Evolutionary conservation across 768 basidiomycete genomes (phyloP), one percentile per base, ranked within the genome.

Genomic region (Fomitopsis serialis): DNA sequence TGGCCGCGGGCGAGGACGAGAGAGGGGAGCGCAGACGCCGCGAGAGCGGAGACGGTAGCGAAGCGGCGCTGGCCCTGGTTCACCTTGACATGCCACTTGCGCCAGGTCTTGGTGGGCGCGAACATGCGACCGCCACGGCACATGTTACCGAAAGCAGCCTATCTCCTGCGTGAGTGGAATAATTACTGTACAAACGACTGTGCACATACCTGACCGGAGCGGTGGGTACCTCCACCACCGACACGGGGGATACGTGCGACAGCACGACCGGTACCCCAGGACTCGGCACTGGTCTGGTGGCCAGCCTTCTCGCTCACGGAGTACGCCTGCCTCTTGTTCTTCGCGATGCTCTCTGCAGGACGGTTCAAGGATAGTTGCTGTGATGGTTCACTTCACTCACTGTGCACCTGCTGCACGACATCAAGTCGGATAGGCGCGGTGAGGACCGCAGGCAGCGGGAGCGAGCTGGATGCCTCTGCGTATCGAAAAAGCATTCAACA

Each of bases 171-270:
- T 21, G 34, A 48, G 34, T 35, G 9, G 45, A 23, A 22, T 29
- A 10, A 51, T 49, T 37, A 35, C 21, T 19, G 10, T 40, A 23
- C 37, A 8, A 29, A 9, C 19, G 9, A 17, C 22, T 10, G 13
- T 13, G 19, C 9, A 44, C 79, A 57, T 59, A 89, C 89, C 83
- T 95, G 96, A 56, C 97, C 97, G 53, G 97, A 95, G 62, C 97
- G 90, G 79, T 96, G 92, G 63, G 97, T 98, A 73, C 97, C 97
- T 69, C 91, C 89, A 69, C 97, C 97, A 68, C 92, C 92, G 59
- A 99, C 96, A 90, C 97, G 96, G 73, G 97, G 97, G 70, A 99
- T 98, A 94, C 97, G 97, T 24, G 96, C 96, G 60, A 99, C 97
- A 62, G 97, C 97, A 75, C 97, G 94, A 86, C 97, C 97, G 61